phyloP scores from a whole-genome alignment of 2,329 filamentous ascomycete species.

The Monosporascus sp. region DNA sequence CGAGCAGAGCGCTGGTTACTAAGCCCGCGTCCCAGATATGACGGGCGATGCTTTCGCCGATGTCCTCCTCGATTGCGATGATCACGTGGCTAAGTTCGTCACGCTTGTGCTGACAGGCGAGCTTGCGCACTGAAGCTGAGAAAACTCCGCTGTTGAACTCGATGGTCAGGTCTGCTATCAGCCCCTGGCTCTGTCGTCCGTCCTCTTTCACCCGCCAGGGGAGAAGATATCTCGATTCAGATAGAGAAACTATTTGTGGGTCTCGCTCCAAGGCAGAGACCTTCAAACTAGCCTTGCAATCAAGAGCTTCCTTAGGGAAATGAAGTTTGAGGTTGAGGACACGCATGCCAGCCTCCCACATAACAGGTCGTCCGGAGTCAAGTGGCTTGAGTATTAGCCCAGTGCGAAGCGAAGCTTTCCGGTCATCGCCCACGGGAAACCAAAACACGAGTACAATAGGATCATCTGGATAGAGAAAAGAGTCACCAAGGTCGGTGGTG shows the following conservation, averaged over 20 bases:
- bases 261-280: fast-evolving
- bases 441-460: constrained; percentile 35
- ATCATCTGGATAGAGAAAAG: constrained; percentile 41
- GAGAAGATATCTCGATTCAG: neutral
- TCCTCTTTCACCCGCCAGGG: neutral
- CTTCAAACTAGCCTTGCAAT: neutral
- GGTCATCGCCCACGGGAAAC: neutral
- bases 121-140: constrained; percentile 2
- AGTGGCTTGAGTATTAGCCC: constrained; percentile 25
- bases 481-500: constrained; percentile 53
- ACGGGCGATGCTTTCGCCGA: constrained; percentile 54
- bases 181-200: neutral
- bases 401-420: constrained; percentile 15
- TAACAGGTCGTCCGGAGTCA: neutral
- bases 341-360: constrained; percentile 31
- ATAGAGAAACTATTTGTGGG: neutral
- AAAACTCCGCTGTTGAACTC: neutral
- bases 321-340: constrained; percentile 29
- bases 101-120: constrained; percentile 19
- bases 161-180: constrained; percentile 2
- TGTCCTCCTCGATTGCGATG: constrained; percentile 47
- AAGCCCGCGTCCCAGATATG: constrained; percentile 56
- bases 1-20: constrained; percentile 34
- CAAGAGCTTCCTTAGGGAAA: constrained; percentile 1
- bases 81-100: constrained; percentile 18